These are phyloP conservation scores for Pichia sp. DNA, from an alignment of 1,139 yeast genomes.

Conservation along the genomic window DNA sequence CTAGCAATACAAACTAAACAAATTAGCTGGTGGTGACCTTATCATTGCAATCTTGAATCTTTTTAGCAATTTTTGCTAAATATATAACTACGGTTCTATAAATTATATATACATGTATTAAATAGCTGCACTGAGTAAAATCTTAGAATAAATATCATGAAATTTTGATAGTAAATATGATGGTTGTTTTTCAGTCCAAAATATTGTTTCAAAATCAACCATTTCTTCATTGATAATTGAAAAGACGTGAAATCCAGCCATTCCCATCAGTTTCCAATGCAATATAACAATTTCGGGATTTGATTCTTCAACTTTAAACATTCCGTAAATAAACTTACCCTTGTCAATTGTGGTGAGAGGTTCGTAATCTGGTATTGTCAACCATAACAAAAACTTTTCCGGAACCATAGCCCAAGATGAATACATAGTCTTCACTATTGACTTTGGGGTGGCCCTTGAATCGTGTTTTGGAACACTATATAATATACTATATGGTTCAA, in stretches of 20 bases:
- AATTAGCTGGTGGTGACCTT: too few relatives aligned
- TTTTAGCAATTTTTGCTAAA: too few relatives aligned
- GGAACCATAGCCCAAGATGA: constrained; percentile 4
- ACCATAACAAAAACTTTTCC: background rate
- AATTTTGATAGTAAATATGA: background rate
- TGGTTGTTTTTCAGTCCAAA: background rate
- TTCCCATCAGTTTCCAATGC: background rate
- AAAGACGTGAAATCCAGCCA: background rate
- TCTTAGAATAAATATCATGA: background rate
- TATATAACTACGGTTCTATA: too few relatives aligned
- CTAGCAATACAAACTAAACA: too few relatives aligned
- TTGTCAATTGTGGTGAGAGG: background rate
- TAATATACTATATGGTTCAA: background rate
- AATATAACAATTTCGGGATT: background rate
- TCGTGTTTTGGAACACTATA: background rate
- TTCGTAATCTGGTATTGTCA: background rate
- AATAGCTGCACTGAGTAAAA: background rate
- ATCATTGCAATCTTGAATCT: too few relatives aligned
- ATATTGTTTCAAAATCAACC: background rate
- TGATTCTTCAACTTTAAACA: background rate
- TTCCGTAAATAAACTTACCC: background rate
- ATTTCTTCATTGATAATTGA: background rate
- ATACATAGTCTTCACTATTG: background rate
- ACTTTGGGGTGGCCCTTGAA: background rate
- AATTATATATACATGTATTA: background rate